Base-by-base conservation (phyloP, 2,329 filamentous ascomycete genomes). In the Zymoseptoria tritici region DNA sequence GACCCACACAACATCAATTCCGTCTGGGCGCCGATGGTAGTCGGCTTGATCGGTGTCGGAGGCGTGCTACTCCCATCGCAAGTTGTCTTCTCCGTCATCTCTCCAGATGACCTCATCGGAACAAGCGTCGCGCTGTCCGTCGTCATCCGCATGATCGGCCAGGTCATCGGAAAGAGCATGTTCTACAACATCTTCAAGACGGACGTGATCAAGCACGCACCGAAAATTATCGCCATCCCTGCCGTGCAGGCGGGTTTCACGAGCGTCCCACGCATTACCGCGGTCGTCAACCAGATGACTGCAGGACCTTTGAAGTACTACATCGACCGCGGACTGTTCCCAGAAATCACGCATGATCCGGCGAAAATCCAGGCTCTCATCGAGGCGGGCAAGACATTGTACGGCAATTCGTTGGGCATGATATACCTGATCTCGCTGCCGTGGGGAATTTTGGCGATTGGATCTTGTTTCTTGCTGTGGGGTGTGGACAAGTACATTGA, bases 41-140 rank as follows among this genome's bases (percentile, higher is more conserved):
- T 88, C 13, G 83, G 84, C 1, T 81, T 83, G 4, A 72, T 87
- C 9, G 85, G 85, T 16, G 83, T 87, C 4, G 86, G 85, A 6
- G 86, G 83, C 1, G 85, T 88, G 54, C 80, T 88, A n/a, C 81
- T 89, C 11, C 86, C 85, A 0, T 81, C 82, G 1, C 84, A 83
- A 1, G 85, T 88, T 64, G 85, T 88, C 59, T 63, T 83, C n/a
- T 85, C 83, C 11, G 86, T 88, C 64, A 83, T 88, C 64, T 87
- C 84, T 60, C 85, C 85, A 0, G 82, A 85, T 67, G 85, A 88
- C 59, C 78, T 88, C 5, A 88, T 89, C 62, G 86, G 84, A 9
- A 88, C 85, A 4, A 80, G 87, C 54, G 82, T 85, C 1, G 84
- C 86, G 2, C 77, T 89, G 16, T 87, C 85, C 0, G 80, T 89